These are phyloP conservation scores for Xylaria sp. DNA, from an alignment of 2,329 filamentous ascomycete genomes.

Conservation along the genomic window DNA sequence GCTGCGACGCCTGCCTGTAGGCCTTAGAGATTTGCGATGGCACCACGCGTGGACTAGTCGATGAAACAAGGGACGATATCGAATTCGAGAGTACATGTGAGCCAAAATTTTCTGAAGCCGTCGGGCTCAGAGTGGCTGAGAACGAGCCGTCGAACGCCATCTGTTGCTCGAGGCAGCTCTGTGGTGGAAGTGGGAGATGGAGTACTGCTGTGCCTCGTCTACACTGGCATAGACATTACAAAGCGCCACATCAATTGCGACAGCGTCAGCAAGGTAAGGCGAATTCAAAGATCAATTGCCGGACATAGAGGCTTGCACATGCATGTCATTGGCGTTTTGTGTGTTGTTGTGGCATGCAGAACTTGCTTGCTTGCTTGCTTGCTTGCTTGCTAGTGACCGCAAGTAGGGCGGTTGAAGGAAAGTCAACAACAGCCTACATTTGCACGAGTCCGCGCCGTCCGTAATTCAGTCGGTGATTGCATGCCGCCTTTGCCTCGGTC, in stretches of 20 bases:
- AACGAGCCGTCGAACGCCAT: constrained; percentile 59
- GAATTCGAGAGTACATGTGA: constrained; percentile 69
- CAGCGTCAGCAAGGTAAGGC: not conserved
- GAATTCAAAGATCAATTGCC: constrained; percentile 5
- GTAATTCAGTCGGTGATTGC: constrained; percentile 25
- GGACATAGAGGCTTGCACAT: constrained; percentile 17
- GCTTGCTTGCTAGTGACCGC: constrained; percentile 21
- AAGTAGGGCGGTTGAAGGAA: constrained; percentile 24
- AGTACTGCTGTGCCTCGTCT: constrained; percentile 21
- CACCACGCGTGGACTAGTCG: constrained; percentile 67
- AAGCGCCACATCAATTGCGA: constrained; percentile 23
- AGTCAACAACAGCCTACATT: constrained; percentile 17
- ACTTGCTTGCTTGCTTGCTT: constrained; percentile 14
- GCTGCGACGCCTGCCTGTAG: constrained; percentile 91
- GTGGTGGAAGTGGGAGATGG: constrained; percentile 10
- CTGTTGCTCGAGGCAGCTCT: constrained; percentile 20
- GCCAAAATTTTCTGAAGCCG: constrained; percentile 59
- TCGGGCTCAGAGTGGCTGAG: constrained; percentile 58
- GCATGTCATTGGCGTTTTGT: constrained; percentile 14
- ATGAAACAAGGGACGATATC: constrained; percentile 74
- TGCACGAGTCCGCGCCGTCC: constrained; percentile 3
- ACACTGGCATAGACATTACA: constrained; percentile 24
- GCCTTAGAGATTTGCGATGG: constrained; percentile 85
- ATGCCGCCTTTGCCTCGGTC: constrained; percentile 36
- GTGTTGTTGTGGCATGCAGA: constrained; percentile 28